Evolutionary conservation across 495 filamentous ascomycete genomes (phyloP), one percentile per base, ranked within the genome.

Genomic region (Usnea hakonensis): DNA sequence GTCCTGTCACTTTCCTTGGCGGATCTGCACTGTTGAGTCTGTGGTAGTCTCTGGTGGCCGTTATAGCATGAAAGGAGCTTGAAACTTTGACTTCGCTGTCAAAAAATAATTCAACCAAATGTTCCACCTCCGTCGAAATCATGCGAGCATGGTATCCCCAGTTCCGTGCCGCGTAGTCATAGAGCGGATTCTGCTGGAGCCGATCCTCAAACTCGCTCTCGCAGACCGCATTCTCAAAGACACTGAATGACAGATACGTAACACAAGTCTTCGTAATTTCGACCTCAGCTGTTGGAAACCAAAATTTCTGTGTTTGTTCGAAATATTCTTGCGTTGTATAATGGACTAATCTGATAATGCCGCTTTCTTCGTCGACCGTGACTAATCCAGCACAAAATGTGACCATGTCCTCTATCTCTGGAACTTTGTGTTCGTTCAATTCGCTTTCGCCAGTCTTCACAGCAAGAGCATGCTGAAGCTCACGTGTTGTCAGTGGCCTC

Each of bases 371-470:
- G 17, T 75, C 72, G 26, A 75, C 61, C 14, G 54, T 50, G 6
- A 75, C 50, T 17, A 75, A 59, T 7, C 73, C 72, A 26, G 62
- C 58, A 63, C 73, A 75, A 10, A 60, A 50, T 11, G 65, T 40
- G 1, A 76, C 37, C 13, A 83, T 64, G 23, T 72, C 55, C 19
- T 75, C 68, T 2, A 75, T 30, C 1, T 73, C 48, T 0, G 70
- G 55, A 0, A 82, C 2, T 28, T 73, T 70, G 0, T 76, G 69
- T 28, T 64, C 19, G 46, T 82, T 73, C 5, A 85, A 62, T 5
- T 36, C 36, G 1, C 21, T 23, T 5, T 37, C 38, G 8, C 61
- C 69, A 0, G 33, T 0, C 38, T 77, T 64, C 0, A 80, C 65
- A 26, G 73, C 69, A 17, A 78, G 59, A 0, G 75, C 76, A 55